phyloP scores from a whole-genome alignment of 176 grass and related monocot species.

The Rhynchospora breviuscula region DNA sequence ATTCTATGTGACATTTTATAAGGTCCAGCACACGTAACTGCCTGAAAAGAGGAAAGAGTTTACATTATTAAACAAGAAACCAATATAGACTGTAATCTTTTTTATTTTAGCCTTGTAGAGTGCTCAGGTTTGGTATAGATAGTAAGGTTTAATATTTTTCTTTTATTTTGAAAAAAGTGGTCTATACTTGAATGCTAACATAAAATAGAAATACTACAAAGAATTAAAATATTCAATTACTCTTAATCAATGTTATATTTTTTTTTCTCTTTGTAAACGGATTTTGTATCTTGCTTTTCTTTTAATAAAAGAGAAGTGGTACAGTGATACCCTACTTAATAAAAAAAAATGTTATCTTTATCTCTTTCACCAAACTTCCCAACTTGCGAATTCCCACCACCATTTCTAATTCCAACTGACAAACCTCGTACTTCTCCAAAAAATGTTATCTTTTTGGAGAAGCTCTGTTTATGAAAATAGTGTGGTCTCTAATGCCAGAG shows the following conservation, averaged over 20 bases:
- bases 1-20: conserved; percentile 57
- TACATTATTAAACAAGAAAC: background rate
- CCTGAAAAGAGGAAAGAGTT: conserved; percentile 25
- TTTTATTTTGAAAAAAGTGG: background rate
- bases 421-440: too few relatives aligned
- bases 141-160: background rate
- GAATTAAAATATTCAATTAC: background rate
- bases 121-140: background rate
- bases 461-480: too few relatives aligned
- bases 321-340: too few relatives aligned
- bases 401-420: background rate
- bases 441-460: too few relatives aligned
- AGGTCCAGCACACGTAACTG: conserved; percentile 59
- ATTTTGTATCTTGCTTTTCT: too few relatives aligned
- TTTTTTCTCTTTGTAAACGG: too few relatives aligned
- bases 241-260: background rate
- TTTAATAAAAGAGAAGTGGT: too few relatives aligned
- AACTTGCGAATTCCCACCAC: background rate
- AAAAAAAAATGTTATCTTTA: background rate
- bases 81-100: background rate
- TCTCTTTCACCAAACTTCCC: background rate
- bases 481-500: too few relatives aligned
- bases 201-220: background rate
- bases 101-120: background rate
- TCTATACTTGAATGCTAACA: background rate